Base-by-base conservation (phyloP, 228 moss, liverwort and hornwort genomes). In the Sphagnum fallax region DNA sequence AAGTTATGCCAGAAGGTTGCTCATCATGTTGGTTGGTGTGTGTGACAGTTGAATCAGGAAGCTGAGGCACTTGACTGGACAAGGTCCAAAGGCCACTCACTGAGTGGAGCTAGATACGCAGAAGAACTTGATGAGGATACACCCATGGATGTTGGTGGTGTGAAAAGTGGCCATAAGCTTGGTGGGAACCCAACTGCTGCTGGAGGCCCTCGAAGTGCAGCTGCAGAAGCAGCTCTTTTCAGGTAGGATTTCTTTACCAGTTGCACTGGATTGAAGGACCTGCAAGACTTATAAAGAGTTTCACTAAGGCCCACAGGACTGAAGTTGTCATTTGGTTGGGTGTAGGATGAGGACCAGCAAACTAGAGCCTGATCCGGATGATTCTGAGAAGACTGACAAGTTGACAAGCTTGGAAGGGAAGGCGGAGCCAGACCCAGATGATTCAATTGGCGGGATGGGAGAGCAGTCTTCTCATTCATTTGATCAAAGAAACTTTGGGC, bases 31-130 rank as follows among this genome's bases (percentile, higher is more conserved):
- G 32, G 32, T 32, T 32, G 32, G 5, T 49, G 18, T 61, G 4
- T 53, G 15, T 12, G 5, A 67, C 82, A 98, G 98, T 81, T 98
- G 68, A 98, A 92, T 65, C 77, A 82, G 62, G 98, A 98, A 79
- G 91, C 78, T 47, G 55, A 81, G 70, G 76, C 79, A 11, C 71
- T 97, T 66, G 97, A 97, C 74, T 97, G 97, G 97, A 91, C 93
- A 11, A 83, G 72, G 50, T 72, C 81, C 50, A 61, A 66, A 49
- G 91, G 86, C 12, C 91, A 76, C 53, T 75, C 78, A 18, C 57
- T 89, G 74, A 84, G 82, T 80, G 82, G 81, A 16, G 69, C 71
- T 6, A 83, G 70, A 84, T 13, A 53, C 9, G 64, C 5, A 52
- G 76, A 75, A 11, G 81, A 84, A 18, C 86, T 76, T 12, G 75